A percentile compares a stretch with the other conserved stretches of the same genome.
phyloP scores from a whole-genome alignment of 2,329 filamentous ascomycete species.

The Pseudogymnoascus sp. region DNA sequence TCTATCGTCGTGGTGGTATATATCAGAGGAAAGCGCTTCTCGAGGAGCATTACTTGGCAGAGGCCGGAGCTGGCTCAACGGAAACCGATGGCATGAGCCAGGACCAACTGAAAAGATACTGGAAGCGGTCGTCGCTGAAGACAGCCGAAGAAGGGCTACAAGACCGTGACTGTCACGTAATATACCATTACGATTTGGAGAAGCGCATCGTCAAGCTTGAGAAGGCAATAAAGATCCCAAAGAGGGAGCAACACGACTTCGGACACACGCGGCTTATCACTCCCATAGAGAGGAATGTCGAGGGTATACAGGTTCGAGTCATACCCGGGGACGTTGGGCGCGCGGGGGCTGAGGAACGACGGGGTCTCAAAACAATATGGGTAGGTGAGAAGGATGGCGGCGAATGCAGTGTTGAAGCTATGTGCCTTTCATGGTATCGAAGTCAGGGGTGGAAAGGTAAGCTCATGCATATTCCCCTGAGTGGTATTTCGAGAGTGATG shows the following conservation, averaged over 20 bases:
- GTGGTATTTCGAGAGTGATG: background rate
- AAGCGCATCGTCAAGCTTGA: conserved; percentile 91
- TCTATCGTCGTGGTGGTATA: conserved; percentile 80
- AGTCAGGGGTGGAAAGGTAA: conserved; percentile 73
- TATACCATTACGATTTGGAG: conserved; percentile 90
- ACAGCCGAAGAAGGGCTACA: conserved; percentile 86
- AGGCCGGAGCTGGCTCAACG: conserved; percentile 16
- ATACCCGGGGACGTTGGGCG: background rate
- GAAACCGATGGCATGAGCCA: conserved; percentile 23
- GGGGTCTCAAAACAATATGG: conserved; percentile 75
- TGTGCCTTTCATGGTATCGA: conserved; percentile 86
- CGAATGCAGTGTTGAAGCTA: conserved; percentile 83
- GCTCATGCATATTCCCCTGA: background rate
- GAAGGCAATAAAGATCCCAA: conserved; percentile 71
- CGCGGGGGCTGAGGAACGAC: conserved; percentile 42
- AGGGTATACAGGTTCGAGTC: conserved; percentile 62
- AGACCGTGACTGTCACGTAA: conserved; percentile 81
- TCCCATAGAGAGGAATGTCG: conserved; percentile 65
- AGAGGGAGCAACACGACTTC: conserved; percentile 87
- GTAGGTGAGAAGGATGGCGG: conserved; percentile 65
- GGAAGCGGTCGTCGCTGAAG: conserved; percentile 65
- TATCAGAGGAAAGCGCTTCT: conserved; percentile 91
- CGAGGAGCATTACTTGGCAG: conserved; percentile 90
- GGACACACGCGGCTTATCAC: conserved; percentile 72
- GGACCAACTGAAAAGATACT: conserved; percentile 69